phyloP scores from a whole-genome alignment of 2,329 filamentous ascomycete species.

The Alternaria solani region DNA sequence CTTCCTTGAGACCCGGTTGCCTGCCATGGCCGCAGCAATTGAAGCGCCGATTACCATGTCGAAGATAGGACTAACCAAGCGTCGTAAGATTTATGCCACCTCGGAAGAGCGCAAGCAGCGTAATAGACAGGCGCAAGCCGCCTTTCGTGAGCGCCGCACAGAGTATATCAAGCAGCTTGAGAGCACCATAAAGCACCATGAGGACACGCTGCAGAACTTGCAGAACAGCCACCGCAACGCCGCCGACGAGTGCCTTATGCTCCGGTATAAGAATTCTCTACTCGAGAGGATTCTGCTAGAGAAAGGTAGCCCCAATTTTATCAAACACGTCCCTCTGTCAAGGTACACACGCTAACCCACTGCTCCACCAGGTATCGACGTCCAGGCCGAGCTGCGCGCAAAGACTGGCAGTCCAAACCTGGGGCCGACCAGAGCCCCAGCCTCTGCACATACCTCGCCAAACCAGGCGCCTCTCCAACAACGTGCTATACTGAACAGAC shows the following conservation, averaged over 20 bases:
- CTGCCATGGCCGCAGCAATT: constrained; percentile 33
- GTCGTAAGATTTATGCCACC: constrained; percentile 89
- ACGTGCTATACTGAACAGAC: constrained; percentile 80
- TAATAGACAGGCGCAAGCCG: constrained; percentile 95
- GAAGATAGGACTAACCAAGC: constrained; percentile 51
- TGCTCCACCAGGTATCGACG: constrained; percentile 79
- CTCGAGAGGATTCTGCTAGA: constrained; percentile 94
- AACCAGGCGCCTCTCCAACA: constrained; percentile 74
- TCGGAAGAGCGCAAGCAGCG: constrained; percentile 98
- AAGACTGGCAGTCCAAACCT: constrained; percentile 89
- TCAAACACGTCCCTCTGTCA: constrained; percentile 7
- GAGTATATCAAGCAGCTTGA: constrained; percentile 99
- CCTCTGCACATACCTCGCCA: constrained; percentile 64
- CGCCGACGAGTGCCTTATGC: constrained; percentile 96
- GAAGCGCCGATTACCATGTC: constrained; percentile 41
- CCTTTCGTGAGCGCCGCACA: constrained; percentile 93
- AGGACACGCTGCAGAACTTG: constrained; percentile 89
- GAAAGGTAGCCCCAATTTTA: constrained; percentile 70
- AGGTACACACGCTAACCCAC: constrained; percentile 26
- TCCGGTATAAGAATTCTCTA: constrained; percentile 97
- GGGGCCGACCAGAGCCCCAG: constrained; percentile 65
- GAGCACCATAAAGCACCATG: constrained; percentile 95
- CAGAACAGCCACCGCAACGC: constrained; percentile 94
- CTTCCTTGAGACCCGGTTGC: constrained; percentile 28
- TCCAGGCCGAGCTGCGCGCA: constrained; percentile 91